Evolutionary conservation across 2,329 filamentous ascomycete genomes (phyloP).

Genomic region (Neonectria coccinea): DNA sequence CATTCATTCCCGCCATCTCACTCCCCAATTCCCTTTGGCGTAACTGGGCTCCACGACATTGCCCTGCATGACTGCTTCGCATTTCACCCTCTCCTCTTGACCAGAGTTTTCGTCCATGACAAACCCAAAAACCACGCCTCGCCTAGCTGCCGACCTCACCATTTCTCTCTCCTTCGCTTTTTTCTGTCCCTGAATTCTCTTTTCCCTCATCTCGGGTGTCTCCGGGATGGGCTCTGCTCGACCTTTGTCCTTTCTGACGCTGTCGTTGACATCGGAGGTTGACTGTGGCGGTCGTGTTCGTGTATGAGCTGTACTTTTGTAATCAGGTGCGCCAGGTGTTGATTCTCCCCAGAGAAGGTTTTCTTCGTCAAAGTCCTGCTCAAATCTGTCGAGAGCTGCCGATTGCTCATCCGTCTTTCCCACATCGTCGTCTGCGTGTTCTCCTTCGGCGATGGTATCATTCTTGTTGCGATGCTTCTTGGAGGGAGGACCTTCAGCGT

Average conservation of each 20-base stretch:
- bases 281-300: constrained; percentile 52
- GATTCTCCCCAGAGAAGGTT: background rate
- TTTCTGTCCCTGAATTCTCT: constrained; percentile 61
- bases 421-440: background rate
- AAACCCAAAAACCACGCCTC: constrained; percentile 68
- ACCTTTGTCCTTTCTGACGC: constrained; percentile 67
- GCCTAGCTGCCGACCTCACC: constrained; percentile 71
- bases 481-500: background rate
- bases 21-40: constrained; percentile 70
- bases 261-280: constrained; percentile 65
- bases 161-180: constrained; percentile 63
- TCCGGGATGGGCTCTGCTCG: constrained; percentile 64
- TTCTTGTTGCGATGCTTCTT: background rate
- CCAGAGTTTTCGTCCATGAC: constrained; percentile 25
- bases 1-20: constrained; percentile 67
- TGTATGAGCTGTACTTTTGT: constrained; percentile 51
- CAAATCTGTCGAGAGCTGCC: background rate
- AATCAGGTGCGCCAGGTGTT: constrained; percentile 51
- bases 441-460: background rate
- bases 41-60: constrained; percentile 70
- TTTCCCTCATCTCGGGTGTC: constrained; percentile 62
- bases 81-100: constrained; percentile 52
- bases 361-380: constrained; percentile 29
- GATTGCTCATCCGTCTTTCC: background rate
- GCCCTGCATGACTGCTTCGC: constrained; percentile 70